A percentile compares a stretch with the other conserved stretches of the same genome.
Conservation (phyloP, 1,284 basidiomycete genomes). For the Trichosporon coremiiforme region DNA sequence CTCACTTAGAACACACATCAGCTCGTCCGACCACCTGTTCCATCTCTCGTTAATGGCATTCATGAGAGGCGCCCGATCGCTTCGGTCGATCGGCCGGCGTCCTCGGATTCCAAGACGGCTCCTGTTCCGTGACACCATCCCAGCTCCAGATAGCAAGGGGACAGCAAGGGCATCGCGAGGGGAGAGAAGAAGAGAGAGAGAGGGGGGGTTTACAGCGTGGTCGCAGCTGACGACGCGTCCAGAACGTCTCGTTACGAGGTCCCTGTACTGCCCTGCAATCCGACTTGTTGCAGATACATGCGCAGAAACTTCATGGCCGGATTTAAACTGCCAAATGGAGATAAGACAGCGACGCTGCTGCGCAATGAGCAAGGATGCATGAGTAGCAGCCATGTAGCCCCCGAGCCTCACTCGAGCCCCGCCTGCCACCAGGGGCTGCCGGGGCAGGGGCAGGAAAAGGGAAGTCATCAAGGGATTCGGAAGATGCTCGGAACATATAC, state of each 20-base stretch:
- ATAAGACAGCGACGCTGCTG: not conserved
- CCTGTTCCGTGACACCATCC: not conserved
- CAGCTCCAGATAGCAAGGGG: not conserved
- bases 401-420: too few relatives aligned
- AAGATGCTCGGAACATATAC: slow-evolving; percentile 5
- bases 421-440: not conserved
- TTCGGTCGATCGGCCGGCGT: not conserved
- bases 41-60: not conserved
- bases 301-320: not conserved
- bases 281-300: not conserved
- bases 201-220: not conserved
- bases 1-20: not conserved
- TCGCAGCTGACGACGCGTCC: not conserved
- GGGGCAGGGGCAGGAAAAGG: not conserved
- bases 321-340: not conserved
- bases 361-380: too few relatives aligned
- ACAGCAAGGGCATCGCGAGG: too few relatives aligned
- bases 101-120: not conserved
- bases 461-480: not conserved
- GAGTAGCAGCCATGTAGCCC: too few relatives aligned
- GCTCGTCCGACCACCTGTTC: not conserved
- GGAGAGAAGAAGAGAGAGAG: too few relatives aligned
- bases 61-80: not conserved
- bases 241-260: not conserved
- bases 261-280: not conserved